Base-by-base conservation (phyloP, 2,329 filamentous ascomycete genomes). In the Pseudogymnoascus sp. region DNA sequence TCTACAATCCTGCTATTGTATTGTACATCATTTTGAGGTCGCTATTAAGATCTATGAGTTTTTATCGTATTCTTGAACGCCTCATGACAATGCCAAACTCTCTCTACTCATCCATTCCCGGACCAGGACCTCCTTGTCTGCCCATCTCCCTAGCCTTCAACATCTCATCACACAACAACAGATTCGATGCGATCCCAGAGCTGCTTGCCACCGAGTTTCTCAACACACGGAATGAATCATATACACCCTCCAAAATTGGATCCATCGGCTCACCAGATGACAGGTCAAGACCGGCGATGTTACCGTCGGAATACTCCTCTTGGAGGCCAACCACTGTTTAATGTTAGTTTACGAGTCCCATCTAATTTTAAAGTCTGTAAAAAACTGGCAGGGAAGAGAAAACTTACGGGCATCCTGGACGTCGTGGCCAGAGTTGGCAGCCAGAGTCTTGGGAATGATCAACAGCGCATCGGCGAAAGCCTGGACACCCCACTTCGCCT, bases 71-170 rank as follows among this genome's bases (percentile, higher is more conserved):
- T 56, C 50, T 56, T 56, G n/a, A 56, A 35, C 50, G 50, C 50
- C 50, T 56, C 50, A 56, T 35, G 50, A 56, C 50, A 56, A 56
- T 56, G 50, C 50, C 50, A 56, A 56, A 53, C 47, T 37, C 26
- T 26, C 24, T 68, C 64, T 74, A 74, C 59, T 73, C 84, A 68
- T 87, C 85, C 82, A 86, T 86, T 65, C 84, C 85, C 3, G 84
- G 83, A 6, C 85, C 85, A 2, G 85, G 85, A 21, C 83, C 84
- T 40, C 78, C 81, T 76, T 80, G 77, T 72, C 85, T 80, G 59
- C 83, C 88, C 95, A 99, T 99, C 80, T 99, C 93, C 75, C 95
- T 85, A 66, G 95, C 95, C 83, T 99, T 99, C 71, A 99, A 81
- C 80, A 99, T 83, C 82, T 99, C 95, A 73, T 99, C 95, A 73